Conservation (phyloP, 2,329 filamentous ascomycete genomes). For the Exophiala aquamarina region DNA sequence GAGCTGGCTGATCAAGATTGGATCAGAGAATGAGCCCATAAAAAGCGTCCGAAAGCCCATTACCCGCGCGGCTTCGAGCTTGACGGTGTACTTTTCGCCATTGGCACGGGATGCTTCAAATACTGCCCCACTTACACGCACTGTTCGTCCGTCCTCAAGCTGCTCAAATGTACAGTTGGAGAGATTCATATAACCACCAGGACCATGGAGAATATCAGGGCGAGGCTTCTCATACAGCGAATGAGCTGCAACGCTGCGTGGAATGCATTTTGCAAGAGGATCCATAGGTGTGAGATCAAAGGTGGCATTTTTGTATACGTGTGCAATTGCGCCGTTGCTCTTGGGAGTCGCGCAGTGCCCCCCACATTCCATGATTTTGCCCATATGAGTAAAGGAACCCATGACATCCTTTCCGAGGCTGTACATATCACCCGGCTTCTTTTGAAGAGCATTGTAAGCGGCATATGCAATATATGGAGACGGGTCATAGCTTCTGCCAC, state of each 20-base stretch:
- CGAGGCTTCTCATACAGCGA: conserved; percentile 56
- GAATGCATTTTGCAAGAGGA: conserved; percentile 45
- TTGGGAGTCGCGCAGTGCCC: conserved; percentile 50
- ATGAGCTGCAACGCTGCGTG: conserved; percentile 53
- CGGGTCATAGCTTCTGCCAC: conserved; percentile 46
- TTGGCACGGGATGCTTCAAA: conserved; percentile 48
- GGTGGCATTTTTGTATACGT: conserved; percentile 41
- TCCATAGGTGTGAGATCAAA: conserved; percentile 51
- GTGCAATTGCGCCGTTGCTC: conserved; percentile 42
- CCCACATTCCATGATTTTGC: conserved; percentile 58
- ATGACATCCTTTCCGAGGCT: background rate
- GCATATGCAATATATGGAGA: conserved; percentile 40
- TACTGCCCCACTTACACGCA: conserved; percentile 41
- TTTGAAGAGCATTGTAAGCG: conserved; percentile 34
- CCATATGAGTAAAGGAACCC: conserved; percentile 52
- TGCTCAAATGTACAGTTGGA: conserved; percentile 44
- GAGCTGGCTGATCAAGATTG: conserved; percentile 46
- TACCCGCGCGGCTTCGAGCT: conserved; percentile 48
- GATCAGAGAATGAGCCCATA: conserved; percentile 49
- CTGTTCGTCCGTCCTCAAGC: conserved; percentile 34
- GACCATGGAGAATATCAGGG: conserved; percentile 52
- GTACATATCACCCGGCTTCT: conserved; percentile 8
- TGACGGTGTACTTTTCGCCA: conserved; percentile 44
- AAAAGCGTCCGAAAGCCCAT: conserved; percentile 48
- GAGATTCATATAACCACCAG: conserved; percentile 50